Evolutionary conservation across 2,329 filamentous ascomycete genomes (phyloP).

Genomic region (Aspergillus tubingensis): DNA sequence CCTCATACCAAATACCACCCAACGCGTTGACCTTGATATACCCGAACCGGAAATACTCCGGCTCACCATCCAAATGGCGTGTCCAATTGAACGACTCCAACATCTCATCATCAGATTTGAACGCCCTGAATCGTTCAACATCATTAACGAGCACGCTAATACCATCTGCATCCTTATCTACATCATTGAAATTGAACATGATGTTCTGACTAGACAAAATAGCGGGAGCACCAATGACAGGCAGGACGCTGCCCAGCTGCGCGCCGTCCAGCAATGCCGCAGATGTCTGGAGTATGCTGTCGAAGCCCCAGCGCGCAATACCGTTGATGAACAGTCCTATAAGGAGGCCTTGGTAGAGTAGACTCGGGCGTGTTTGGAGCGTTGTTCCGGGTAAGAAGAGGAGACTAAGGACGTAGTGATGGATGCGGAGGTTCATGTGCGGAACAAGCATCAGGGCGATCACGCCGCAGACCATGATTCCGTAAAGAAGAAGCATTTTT

Average conservation of each 20-base stretch:
- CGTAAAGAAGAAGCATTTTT: conserved; percentile 46
- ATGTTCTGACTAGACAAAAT: conserved; percentile 32
- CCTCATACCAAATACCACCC: conserved; percentile 44
- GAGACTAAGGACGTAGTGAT: conserved; percentile 64
- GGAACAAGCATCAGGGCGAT: conserved; percentile 56
- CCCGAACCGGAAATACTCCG: conserved; percentile 48
- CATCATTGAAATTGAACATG: conserved; percentile 37
- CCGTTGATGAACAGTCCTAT: conserved; percentile 65
- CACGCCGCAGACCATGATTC: conserved; percentile 45
- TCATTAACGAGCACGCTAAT: conserved; percentile 63
- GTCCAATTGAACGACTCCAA: conserved; percentile 39
- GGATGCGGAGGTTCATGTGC: conserved; percentile 61
- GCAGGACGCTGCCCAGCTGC: conserved; percentile 36
- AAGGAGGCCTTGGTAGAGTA: conserved; percentile 63
- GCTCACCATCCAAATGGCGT: conserved; percentile 28
- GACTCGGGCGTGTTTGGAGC: conserved; percentile 59
- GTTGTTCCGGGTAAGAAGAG: conserved; percentile 60
- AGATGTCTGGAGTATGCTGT: conserved; percentile 60
- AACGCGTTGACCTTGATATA: conserved; percentile 40
- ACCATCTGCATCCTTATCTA: conserved; percentile 49
- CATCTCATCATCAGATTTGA: conserved; percentile 44
- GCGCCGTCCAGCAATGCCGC: conserved; percentile 47
- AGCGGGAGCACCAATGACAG: conserved; percentile 27
- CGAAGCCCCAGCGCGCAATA: conserved; percentile 65
- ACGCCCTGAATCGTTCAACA: conserved; percentile 59